phyloP scores from a whole-genome alignment of 768 basidiomycete species.

The Lactarius sanguifluus region DNA sequence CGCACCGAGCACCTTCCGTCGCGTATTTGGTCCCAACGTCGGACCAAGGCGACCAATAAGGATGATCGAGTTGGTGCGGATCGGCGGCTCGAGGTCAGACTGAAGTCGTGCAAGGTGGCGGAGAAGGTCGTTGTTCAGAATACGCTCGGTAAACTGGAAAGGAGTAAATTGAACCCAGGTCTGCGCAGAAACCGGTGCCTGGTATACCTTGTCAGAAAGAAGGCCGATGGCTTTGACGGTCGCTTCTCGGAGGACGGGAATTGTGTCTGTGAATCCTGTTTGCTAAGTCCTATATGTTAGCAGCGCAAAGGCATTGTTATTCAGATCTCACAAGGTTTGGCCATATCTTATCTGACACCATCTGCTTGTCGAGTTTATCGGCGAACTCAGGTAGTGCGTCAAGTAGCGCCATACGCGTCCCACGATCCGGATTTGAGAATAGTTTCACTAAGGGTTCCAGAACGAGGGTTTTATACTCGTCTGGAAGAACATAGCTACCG shows the following conservation, averaged over 20 bases:
- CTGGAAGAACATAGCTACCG: slow-evolving; percentile 64
- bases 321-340: slow-evolving; percentile 73
- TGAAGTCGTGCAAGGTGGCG: slow-evolving; percentile 92
- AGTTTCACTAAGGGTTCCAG: slow-evolving; percentile 80
- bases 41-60: slow-evolving; percentile 90
- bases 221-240: slow-evolving; percentile 86
- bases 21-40: slow-evolving; percentile 80
- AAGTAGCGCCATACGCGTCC: slow-evolving; percentile 89
- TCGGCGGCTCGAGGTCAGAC: slow-evolving; percentile 88
- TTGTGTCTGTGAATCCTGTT: slow-evolving; percentile 94
- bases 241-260: slow-evolving; percentile 91
- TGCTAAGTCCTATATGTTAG: slow-evolving; percentile 53
- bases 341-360: slow-evolving; percentile 86
- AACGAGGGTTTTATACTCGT: slow-evolving; percentile 68
- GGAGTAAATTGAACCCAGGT: slow-evolving; percentile 8
- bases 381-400: slow-evolving; percentile 82
- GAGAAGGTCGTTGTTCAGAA: slow-evolving; percentile 95
- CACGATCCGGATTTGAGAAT: slow-evolving; percentile 87
- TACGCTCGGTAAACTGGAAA: slow-evolving; percentile 76
- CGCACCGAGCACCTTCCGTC: slow-evolving; percentile 94
- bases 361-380: slow-evolving; percentile 84
- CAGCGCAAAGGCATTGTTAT: not conserved
- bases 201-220: slow-evolving; percentile 75
- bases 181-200: not conserved
- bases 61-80: slow-evolving; percentile 96